Base-by-base conservation (phyloP, 1,139 yeast species). In the Maudiozyma humilis region DNA sequence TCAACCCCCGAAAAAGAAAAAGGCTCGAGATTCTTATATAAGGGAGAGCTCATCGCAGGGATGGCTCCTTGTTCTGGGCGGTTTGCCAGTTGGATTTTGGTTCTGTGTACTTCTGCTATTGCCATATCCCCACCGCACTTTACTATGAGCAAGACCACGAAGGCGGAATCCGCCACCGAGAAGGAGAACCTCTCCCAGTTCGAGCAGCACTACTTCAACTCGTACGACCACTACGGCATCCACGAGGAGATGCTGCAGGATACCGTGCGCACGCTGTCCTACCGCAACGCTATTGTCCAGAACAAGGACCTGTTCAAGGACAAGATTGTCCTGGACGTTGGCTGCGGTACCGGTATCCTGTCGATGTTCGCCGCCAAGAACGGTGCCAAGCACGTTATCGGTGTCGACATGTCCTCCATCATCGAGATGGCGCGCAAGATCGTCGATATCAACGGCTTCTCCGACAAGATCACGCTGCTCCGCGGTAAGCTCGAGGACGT, bases 211-310 rank as follows among this genome's bases (percentile, higher is more conserved):
- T 91, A 91, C 69, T 91, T 91, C 70, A 77, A 83, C 41, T 89
- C 97, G 3, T 91, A 91, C 59, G 97, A 91, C 64, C 97, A 91
- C 64, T 89, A 87, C 60, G 96, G 96, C 45, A 93, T 93, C 60
- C 99, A 93, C 63, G 98, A 93, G 68, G 97, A 89, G 66, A 93
- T 93, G 99, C 79, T 93, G 60, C 94, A 91, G 67, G 99, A 93
- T 64, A 78, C 87, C 45, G 86, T 88, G 34, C 80, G 99, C 65
- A 93, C 99, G 7, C 71, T 89, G 52, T 78, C 95, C 30, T 93
- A 93, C 69, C 75, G 97, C 60, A 83, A 85, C 50, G 96, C 97
- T 46, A 91, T 93, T 69, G 80, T 79, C 69, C 88, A 87, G 65
- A 93, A 93, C 71, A 83, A 84, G 62, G 83, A 82, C 57, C 69